Evolutionary conservation across 768 basidiomycete species (phyloP), one percentile per base, ranked within the genome.

Genomic region (Leccinum uliginosum): DNA sequence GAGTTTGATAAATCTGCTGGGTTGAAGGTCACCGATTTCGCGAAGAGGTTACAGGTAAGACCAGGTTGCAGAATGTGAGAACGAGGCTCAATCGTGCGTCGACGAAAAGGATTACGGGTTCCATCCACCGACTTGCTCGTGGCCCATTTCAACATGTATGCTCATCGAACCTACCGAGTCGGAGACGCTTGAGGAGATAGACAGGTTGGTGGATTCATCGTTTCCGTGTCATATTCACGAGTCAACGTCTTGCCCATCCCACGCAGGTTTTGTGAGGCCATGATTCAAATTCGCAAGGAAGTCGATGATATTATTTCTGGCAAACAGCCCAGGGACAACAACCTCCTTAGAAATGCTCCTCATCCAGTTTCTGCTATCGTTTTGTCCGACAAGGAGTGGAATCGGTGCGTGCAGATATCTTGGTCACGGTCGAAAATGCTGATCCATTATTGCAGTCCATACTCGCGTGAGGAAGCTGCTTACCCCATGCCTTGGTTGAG

Each of bases 61-160:
- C 9, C 29, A n/a, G 21, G n/a, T 38, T 47, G 8, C 6, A 27
- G 21, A 26, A 14, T 32, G 38, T 19, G 10, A 50, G 3, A 45
- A 43, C 10, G 40, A 46, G n/a, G 27, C 58, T 55, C 24, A 60
- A 24, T 47, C 5, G 9, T 46, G 4, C n/a, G 1, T 47, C 3
- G 21, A 46, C 21, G 43, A 8, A 34, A 54, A 91, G 85, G 91
- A 93, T 70, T 94, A 88, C 65, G 92, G 93, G 56, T 91, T 97
- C 80, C 93, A 97, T 69, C 94, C 93, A 43, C 97, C 97, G 2
- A 99, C 97, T 5, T 96, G 93, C 72, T 94, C 94, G 6, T 98
- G 97, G 97, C 97, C 97, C 6, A 94, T 91, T 60, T 87, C 92
- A 19, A 97, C 96, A 2, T 95, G 91, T 67, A 97, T 97, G 92